Evolutionary conservation across 306 rosid species (phyloP), one percentile per base, ranked within the genome.

Genomic region (Malus sylvestris): DNA sequence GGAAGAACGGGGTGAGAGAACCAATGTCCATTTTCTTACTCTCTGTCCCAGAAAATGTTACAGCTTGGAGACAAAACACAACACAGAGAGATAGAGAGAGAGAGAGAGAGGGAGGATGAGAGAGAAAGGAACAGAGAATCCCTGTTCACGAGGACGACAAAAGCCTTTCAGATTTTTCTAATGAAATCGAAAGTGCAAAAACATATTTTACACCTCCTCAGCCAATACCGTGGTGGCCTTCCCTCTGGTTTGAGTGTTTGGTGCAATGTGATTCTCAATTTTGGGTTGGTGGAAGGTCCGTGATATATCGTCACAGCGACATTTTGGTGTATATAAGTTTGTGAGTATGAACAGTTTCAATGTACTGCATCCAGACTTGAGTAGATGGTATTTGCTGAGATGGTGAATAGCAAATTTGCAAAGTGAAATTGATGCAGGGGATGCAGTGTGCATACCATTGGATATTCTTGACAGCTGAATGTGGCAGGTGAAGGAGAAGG

Each of bases 21-120:
- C 90, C 86, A 70, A 87, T 82, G 82, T 80, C 84, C 83, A 78
- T 83, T 79, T 67, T 71, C 85, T 79, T 57, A 79, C 84, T 25
- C 76, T 62, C 74, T 57, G 81, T 69, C 83, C 81, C 77, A 82
- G 85, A 80, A 81, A 63, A 82, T 67, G 79, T 81, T 71, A 84
- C 90, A 87, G 90, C 86, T 80, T 65, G 5, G 74, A 67, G 87
- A 83, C 85, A 87, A 86, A 85, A 74, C 77, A 71, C 53, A 83
- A 72, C 76, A 60, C 73, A 55, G 62, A 72, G 83, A 32, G 20
- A n/a, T n/a, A 40, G 33, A 62, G 75, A 69, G 68, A 25, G 25
- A 25, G 33, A 71, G 73, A 59, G 33, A 30, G 33, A 30, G 60
- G 52, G 68, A 33, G 38, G 8, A 70, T 29, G 64, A 76, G 66